A percentile compares a stretch with the other conserved stretches of the same genome.
Conservation (phyloP, 306 rosid genomes). For the Neltuma alba region DNA sequence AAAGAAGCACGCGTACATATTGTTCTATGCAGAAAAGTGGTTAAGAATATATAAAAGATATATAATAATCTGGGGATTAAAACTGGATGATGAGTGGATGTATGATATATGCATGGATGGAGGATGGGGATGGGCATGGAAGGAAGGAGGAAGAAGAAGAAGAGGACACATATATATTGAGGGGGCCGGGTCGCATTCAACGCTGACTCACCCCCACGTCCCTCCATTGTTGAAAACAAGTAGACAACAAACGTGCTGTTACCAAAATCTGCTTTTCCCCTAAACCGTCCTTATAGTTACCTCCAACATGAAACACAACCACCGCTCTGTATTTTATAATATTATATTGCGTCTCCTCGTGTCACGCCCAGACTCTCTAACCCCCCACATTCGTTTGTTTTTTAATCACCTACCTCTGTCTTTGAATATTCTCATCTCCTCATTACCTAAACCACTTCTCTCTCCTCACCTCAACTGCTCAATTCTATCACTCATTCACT, state of each 20-base stretch:
- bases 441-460: neutral
- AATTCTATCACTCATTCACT: neutral
- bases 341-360: neutral
- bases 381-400: no score
- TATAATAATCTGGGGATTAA: no score
- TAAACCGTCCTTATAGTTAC: neutral
- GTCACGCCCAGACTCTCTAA: no score
- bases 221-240: neutral
- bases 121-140: constrained; percentile 13
- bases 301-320: neutral
- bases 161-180: neutral
- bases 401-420: neutral
- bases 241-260: neutral
- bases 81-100: neutral
- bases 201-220: constrained; percentile 45
- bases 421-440: neutral
- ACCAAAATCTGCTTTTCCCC: constrained; percentile 5
- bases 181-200: constrained; percentile 51
- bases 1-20: no score
- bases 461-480: neutral
- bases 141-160: neutral
- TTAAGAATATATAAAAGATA: no score
- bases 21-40: no score
- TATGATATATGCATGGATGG: neutral
- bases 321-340: neutral